Base-by-base conservation (phyloP, 2,329 filamentous ascomycete genomes). In the Lachnellula arida region DNA sequence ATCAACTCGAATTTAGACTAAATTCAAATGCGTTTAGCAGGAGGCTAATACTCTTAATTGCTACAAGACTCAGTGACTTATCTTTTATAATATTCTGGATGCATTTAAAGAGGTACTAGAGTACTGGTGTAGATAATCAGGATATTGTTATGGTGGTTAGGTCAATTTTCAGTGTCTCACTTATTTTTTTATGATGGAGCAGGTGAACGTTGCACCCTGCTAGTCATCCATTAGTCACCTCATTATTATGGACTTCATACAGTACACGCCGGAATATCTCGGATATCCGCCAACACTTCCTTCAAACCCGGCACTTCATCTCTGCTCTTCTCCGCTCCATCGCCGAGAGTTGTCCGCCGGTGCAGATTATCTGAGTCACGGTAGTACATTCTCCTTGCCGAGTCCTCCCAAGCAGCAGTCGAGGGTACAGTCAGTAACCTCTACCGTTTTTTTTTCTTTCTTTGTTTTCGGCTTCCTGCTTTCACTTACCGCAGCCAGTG, bases 391-490 rank as follows among this genome's bases (percentile, higher is more conserved):
- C 7, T 62, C 66, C 2, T 62, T 58, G 11, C 69, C 62, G 25
- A 73, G 52, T 19, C 65, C 65, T 9, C 63, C 58, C 9, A 76
- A 60, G 66, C 69, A 0, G 68, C 64, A 0, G 74, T 75, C 4
- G 76, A 57, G 1, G 68, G 71, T 4, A 76, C 69, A 32, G 74
- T 72, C 69, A 32, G 74, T 72, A 32, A 76, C 67, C 14, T 67
- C 52, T 5, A 68, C 54, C 19, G 19, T 19, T 19, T 19, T 19
- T 19, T 19, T n/a, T n/a, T n/a, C n/a, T n/a, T n/a, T n/a, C n/a
- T n/a, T 66, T 57, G 14, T 63, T 55, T 6, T 60, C 60, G 3
- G 65, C 63, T 46, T 71, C 67, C 5, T 56, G 35, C 63, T 70
- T 60, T 65, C 68, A 67, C 67, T 70, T 64, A 53, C 67, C 63